Evolutionary conservation across 768 basidiomycete genomes (phyloP), one percentile per base, ranked within the genome.

Genomic region (Cubamyces lactineus): DNA sequence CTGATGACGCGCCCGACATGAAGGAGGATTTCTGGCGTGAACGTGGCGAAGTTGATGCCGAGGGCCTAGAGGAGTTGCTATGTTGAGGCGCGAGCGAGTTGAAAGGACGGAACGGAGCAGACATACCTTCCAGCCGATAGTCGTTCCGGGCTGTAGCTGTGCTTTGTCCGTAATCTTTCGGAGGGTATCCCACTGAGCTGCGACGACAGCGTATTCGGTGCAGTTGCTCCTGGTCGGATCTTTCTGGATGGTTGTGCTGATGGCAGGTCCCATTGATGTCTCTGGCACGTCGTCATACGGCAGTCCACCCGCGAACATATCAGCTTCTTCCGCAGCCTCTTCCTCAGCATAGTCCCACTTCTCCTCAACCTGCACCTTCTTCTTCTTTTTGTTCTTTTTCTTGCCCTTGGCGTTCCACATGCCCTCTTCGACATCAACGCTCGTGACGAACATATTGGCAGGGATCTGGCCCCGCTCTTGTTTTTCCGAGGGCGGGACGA

Each of bases 401-500:
- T 76, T 80, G 58, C 74, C 73, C 60, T 75, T 77, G 40, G 67
- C 26, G 59, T 71, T 74, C 75, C 69, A 77, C 67, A 79, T 61
- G 1, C 77, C 81, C 24, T 77, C 81, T 66, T 89, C 88, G 24
- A 91, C 86, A 62, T 91, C 87, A 2, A 91, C 78, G 64, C 84
- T 86, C 2, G 89, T 90, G 38, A 91, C 86, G 62, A 91, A 84
- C 67, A 91, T 70, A 53, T 87, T 85, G 4, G 76, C 67, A 0
- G 89, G 89, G 8, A 91, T 66, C 49, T 75, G 67, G 17, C 82
- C 83, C 4, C 53, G 65, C 30, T 76, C 79, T 52, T 82, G 73
- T 47, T 84, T 81, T 67, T 86, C 82, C 3, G 89, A 91, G 0
- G 89, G 89, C 2, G 88, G 85, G 34, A 89, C 66, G 12, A 89